These are phyloP conservation scores for Populus davidiana DNA, from an alignment of 345 rosid species.

Conservation along the genomic window DNA sequence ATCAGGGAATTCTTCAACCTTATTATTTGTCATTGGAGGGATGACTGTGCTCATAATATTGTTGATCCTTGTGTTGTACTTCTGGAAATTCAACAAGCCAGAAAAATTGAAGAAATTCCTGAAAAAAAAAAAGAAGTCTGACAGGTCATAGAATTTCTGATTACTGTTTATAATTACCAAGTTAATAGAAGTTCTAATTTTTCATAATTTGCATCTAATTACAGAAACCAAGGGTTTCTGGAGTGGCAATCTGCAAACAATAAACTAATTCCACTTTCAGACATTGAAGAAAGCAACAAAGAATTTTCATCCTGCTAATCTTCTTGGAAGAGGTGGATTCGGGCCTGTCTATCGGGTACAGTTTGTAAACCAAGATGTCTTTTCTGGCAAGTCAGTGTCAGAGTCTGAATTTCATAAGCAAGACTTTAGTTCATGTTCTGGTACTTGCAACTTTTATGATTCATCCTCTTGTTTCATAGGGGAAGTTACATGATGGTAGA, in stretches of 20 bases:
- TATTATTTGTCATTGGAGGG: conserved; percentile 37
- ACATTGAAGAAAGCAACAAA: conserved; percentile 62
- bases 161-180: no score
- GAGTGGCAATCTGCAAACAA: conserved; percentile 40
- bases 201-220: not conserved
- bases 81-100: conserved; percentile 29
- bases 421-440: not conserved
- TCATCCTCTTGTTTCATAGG: conserved; percentile 28
- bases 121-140: not conserved
- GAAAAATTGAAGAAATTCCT: conserved; percentile 14
- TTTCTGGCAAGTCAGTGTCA: not conserved
- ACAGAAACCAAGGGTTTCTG: conserved; percentile 41
- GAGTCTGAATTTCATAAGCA: not conserved
- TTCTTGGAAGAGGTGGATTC: conserved; percentile 65
- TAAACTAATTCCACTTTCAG: conserved; percentile 48
- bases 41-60: conserved; percentile 26
- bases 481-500: conserved; percentile 52
- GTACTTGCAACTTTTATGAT: not conserved
- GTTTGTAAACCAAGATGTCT: not conserved
- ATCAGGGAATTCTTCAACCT: conserved; percentile 9
- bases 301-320: conserved; percentile 47
- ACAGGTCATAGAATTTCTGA: conserved; percentile 15
- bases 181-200: not conserved
- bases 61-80: conserved; percentile 25
- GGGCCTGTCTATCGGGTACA: conserved; percentile 61